Conservation (phyloP, 148 eudicot genomes). For the Silene uniflora region DNA sequence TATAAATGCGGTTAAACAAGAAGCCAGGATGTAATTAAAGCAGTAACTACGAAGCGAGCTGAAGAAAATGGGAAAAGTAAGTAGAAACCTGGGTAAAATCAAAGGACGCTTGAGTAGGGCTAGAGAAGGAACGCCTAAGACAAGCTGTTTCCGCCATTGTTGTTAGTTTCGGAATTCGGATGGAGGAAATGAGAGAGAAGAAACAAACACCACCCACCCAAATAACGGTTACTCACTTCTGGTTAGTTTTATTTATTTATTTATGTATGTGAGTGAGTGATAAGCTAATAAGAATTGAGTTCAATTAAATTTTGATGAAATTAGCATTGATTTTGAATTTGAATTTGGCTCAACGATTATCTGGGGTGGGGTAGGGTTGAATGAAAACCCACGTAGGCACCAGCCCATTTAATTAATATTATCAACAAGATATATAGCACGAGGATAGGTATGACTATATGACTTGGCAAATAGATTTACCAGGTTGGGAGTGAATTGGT, state of each 20-base stretch:
- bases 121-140: slow-evolving; percentile 45
- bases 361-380: too few species aligned
- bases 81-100: slow-evolving; percentile 31
- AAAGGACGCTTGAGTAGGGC: slow-evolving; percentile 33
- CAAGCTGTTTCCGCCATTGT: slow-evolving; percentile 37
- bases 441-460: too few species aligned
- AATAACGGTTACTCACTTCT: slow-evolving; percentile 5
- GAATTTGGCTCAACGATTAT: slow-evolving; percentile 9
- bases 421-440: too few species aligned
- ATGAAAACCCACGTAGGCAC: too few species aligned
- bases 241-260: too few species aligned
- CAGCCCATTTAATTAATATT: too few species aligned
- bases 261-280: neutral
- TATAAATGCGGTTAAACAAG: neutral
- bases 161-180: neutral
- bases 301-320: neutral
- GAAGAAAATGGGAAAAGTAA: neutral
- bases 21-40: too few species aligned
- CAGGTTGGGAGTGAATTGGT: too few species aligned
- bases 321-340: slow-evolving; percentile 2
- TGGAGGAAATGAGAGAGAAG: neutral
- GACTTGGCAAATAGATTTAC: too few species aligned
- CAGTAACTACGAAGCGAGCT: neutral
- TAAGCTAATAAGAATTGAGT: neutral
- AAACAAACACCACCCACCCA: neutral